These are phyloP conservation scores for Hymenoscyphus fraxineus DNA, from an alignment of 2,329 filamentous ascomycete species.

Conservation along the genomic window DNA sequence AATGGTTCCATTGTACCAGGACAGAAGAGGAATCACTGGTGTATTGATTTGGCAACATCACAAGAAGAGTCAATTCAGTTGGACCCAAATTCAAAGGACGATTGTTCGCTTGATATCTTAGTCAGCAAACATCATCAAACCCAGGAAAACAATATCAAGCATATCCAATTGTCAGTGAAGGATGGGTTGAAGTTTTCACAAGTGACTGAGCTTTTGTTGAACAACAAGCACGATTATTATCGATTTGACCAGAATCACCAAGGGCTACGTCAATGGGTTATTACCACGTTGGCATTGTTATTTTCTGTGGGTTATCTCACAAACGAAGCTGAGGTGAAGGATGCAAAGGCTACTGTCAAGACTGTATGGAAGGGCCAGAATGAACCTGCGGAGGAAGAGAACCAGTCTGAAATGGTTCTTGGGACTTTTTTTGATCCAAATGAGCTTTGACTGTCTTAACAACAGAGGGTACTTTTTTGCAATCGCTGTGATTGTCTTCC, in stretches of 20 bases:
- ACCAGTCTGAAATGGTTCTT: neutral
- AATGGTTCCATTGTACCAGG: neutral
- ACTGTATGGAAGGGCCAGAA: conserved; percentile 1
- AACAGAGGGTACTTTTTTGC: neutral
- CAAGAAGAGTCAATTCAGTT: neutral
- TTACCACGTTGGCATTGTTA: neutral
- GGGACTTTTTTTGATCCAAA: conserved; percentile 4
- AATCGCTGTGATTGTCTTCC: neutral
- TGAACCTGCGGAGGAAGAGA: neutral
- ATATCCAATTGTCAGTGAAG: neutral
- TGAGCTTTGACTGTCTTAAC: neutral
- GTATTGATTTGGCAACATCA: neutral
- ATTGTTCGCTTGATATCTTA: neutral
- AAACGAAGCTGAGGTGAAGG: conserved; percentile 1
- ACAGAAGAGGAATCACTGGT: conserved; percentile 5
- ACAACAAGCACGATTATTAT: conserved; percentile 6
- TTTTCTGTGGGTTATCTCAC: conserved; percentile 5
- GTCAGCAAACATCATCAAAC: neutral
- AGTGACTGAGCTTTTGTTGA: neutral
- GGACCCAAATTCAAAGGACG: neutral
- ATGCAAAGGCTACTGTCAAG: neutral
- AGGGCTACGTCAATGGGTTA: conserved; percentile 1
- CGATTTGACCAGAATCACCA: neutral
- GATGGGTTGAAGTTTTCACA: neutral
- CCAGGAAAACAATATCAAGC: neutral